Evolutionary conservation across 129 eudicot species (phyloP), one percentile per base, ranked within the genome.

Genomic region (Cynara cardunculus): DNA sequence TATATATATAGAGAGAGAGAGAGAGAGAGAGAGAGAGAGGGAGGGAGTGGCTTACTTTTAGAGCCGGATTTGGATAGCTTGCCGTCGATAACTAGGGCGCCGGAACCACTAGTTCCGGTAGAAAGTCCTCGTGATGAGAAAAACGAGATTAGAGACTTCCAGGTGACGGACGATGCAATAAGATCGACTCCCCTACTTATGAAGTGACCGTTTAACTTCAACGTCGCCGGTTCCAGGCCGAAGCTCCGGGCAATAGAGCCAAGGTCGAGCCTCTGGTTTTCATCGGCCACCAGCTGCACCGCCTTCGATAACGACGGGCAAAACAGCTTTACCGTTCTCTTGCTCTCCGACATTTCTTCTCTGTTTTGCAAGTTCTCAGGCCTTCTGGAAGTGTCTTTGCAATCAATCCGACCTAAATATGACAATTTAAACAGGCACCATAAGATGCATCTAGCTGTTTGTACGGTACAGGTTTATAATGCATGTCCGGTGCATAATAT

Each of bases 201-300:
- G 62, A 91, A 94, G 90, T 94, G 93, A 28, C 96, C 98, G 78
- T 94, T 91, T 35, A 94, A 79, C 91, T 83, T 94, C 65, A 94
- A n/a, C 1, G 92, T 87, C 0, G 76, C 71, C 5, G 98, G 98
- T 77, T 94, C 94, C 44, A 94, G 84, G 24, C 93, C 98, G 79
- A 91, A 94, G 2, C 76, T 41, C n/a, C 88, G 72, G n/a, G 98
- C 88, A 31, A 94, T 90, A 13, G 82, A 76, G 53, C 97, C 97
- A 4, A 94, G 88, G 74, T 94, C 97, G 4, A 94, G 74, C 62
- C 73, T 79, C 34, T 94, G 89, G 6, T 90, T 88, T 10, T 91
- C 98, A 68, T 77, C 78, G 14, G 92, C 88, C 72, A 84, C 82
- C 69, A 91, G 34, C 13, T 88, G 87, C 46, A 69, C 79, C 53